These are phyloP conservation scores for Osmanthus fragrans DNA, from an alignment of 257 asterid genomes.

Conservation along the genomic window DNA sequence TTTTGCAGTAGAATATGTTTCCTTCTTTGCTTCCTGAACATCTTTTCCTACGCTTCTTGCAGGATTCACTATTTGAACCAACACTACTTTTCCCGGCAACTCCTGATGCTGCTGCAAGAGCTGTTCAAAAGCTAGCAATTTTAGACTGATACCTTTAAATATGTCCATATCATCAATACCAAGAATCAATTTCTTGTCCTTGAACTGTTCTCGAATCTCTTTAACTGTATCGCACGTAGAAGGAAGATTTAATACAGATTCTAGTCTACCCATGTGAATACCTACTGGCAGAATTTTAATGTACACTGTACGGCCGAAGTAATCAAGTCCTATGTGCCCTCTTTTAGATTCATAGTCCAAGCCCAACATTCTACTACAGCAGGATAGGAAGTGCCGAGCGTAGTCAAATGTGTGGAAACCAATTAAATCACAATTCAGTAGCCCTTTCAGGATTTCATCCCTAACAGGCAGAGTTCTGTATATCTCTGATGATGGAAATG, in stretches of 20 bases:
- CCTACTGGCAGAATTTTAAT: too few relatives aligned
- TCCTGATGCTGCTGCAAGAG: background rate
- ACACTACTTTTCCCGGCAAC: conserved; percentile 12
- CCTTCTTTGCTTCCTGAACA: conserved; percentile 14
- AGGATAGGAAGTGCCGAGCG: conserved; percentile 40
- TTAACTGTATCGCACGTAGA: background rate
- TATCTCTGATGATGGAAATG: too few relatives aligned
- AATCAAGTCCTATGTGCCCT: too few relatives aligned
- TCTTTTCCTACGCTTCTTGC: conserved; percentile 15
- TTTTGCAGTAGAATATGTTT: background rate
- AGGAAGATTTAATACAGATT: too few relatives aligned
- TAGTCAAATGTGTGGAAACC: conserved; percentile 92
- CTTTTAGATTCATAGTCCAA: too few relatives aligned
- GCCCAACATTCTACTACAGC: too few relatives aligned
- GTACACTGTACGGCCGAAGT: too few relatives aligned
- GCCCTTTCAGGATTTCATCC: conserved; percentile 81
- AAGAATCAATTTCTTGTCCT: background rate
- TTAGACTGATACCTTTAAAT: conserved; percentile 19
- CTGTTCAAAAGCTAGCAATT: conserved; percentile 16
- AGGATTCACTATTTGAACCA: conserved; percentile 22
- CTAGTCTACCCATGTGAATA: too few relatives aligned
- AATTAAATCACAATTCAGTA: conserved; percentile 70
- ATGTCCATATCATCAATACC: conserved; percentile 25
- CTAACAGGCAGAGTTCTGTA: too few relatives aligned
- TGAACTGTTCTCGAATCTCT: background rate